A percentile compares a stretch with the other conserved stretches of the same genome.
phyloP scores from a whole-genome alignment of 495 filamentous ascomycete genomes.

The Margaritispora aquatica region DNA sequence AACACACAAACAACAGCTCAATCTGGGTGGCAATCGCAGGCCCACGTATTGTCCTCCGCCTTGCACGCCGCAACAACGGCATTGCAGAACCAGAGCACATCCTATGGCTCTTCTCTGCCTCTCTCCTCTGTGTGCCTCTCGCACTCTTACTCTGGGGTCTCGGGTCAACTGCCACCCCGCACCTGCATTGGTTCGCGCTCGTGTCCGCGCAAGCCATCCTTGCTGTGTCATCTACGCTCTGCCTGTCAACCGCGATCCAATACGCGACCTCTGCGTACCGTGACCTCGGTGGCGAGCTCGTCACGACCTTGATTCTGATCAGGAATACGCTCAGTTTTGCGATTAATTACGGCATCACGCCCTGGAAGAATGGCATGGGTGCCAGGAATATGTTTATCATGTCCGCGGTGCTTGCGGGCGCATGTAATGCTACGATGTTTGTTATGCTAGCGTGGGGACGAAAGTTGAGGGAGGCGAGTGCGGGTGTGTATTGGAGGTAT shows the following conservation, averaged over 20 bases:
- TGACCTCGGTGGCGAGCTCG: constrained; percentile 49
- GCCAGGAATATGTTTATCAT: constrained; percentile 28
- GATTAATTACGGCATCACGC: constrained; percentile 31
- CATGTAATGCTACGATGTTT: constrained; percentile 19
- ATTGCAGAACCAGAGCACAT: constrained; percentile 57
- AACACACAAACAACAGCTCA: background rate
- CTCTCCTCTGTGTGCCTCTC: constrained; percentile 45
- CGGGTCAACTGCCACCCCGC: constrained; percentile 41
- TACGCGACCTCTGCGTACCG: constrained; percentile 3
- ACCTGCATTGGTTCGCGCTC: constrained; percentile 33
- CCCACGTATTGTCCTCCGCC: constrained; percentile 2
- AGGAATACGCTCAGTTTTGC: constrained; percentile 31
- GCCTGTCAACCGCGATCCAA: constrained; percentile 29
- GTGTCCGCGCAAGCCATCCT: constrained; percentile 56
- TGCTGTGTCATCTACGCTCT: constrained; percentile 49
- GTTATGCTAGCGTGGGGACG: constrained; percentile 24
- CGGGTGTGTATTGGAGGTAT: constrained; percentile 1
- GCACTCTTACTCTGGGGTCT: constrained; percentile 61
- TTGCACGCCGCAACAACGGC: constrained; percentile 44
- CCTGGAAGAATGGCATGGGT: constrained; percentile 32
- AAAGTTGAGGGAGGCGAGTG: constrained; percentile 5
- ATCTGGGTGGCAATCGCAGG: constrained; percentile 37
- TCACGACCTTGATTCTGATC: constrained; percentile 38
- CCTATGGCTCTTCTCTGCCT: constrained; percentile 54
- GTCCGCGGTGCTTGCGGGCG: constrained; percentile 22